Conservation (phyloP, 2,329 filamentous ascomycete species). For the Immersiporthe knoxdaviesiana region DNA sequence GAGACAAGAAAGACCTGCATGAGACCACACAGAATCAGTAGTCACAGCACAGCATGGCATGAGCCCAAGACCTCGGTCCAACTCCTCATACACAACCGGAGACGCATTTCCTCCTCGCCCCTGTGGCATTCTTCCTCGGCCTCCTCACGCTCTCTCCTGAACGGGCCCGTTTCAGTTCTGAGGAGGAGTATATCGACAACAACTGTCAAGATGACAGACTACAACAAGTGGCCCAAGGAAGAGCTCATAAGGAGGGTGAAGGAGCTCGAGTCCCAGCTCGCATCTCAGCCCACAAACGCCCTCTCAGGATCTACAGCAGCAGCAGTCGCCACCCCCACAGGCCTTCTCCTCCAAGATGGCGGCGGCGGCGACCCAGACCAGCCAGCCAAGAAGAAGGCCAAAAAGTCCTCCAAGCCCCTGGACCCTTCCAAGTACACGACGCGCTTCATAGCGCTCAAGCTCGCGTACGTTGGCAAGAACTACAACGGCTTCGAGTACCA, state of each 20-base stretch:
- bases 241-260: slow-evolving; percentile 70
- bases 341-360: slow-evolving; percentile 1
- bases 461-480: slow-evolving; percentile 87
- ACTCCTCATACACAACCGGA: not conserved
- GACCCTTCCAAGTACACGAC: slow-evolving; percentile 83
- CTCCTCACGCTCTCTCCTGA: not conserved
- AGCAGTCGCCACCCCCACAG: not conserved
- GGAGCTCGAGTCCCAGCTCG: slow-evolving; percentile 68
- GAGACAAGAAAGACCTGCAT: slow-evolving; percentile 18
- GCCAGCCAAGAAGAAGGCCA: slow-evolving; percentile 23
- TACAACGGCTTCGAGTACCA: slow-evolving; percentile 96
- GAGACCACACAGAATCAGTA: slow-evolving; percentile 12
- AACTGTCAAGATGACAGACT: slow-evolving; percentile 41
- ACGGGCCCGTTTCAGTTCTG: slow-evolving; percentile 4
- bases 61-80: not conserved
- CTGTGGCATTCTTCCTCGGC: not conserved
- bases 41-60: slow-evolving; percentile 22
- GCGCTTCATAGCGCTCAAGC: slow-evolving; percentile 84
- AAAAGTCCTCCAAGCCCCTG: slow-evolving; percentile 59
- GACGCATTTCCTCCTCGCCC: not conserved
- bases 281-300: slow-evolving; percentile 40
- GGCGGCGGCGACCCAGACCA: not conserved
- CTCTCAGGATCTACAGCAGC: not conserved
- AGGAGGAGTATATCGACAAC: not conserved
- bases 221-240: slow-evolving; percentile 69